Base-by-base conservation (phyloP, 805 yeast genomes). In the Tetrapisispora nanseiensis region DNA sequence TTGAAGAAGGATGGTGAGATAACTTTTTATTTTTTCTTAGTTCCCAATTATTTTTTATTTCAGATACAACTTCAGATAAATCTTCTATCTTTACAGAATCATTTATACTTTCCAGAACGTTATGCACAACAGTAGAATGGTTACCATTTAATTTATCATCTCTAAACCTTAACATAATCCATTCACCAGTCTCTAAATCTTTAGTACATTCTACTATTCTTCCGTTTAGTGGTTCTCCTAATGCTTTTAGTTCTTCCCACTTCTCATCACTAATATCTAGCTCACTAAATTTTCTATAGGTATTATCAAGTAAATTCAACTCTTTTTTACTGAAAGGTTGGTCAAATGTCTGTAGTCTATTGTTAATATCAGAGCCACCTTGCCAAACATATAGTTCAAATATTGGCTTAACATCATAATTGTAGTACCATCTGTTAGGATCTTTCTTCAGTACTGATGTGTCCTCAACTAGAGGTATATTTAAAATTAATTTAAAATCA, bases 111-210 rank as follows among this genome's bases (percentile, higher is more conserved):
- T 79, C 77, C 35, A 90, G 64, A 27, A 92, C 87, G 56, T 83
- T 90, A 46, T 78, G 78, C 6, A 89, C 95, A 20, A 85, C 87
- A 11, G 78, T 69, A 13, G 78, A 62, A 61, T 86, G 95, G 61
- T 92, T 92, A 8, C 95, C 97, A 56, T 84, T 81, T 15, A 74
- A 63, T 57, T 92, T 92, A 62, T 92, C 99, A 65, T 92, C 95
- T 58, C 99, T 73, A 62, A 90, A 92, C 46, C 99, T 71, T 44
- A 90, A 61, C 68, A 85, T 71, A 46, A 77, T 76, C 98, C 98
- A 92, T 36, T 72, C 74, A 3, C 82, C 81, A 18, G 64, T 64
- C 37, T 72, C 71, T 20, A 67, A 66, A 46, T 79, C 82, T 56
- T 79, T 75, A 42, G 82, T 71, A 48, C 92, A 86, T 62, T 92